Evolutionary conservation across 1,139 yeast genomes (phyloP).

Genomic region (Hanseniaspora uvarum): DNA sequence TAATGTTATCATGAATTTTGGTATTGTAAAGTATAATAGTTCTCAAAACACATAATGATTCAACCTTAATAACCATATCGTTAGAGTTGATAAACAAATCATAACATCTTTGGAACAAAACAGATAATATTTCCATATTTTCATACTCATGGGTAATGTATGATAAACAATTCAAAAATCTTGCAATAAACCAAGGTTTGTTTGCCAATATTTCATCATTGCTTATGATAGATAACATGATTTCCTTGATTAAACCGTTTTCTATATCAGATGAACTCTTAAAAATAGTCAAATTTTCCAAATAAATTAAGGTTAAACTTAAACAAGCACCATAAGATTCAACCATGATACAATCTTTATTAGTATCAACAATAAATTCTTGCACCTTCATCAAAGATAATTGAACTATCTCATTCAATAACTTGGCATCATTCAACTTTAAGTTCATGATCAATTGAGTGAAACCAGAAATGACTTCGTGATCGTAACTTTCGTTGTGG

Average conservation of each 20-base stretch:
- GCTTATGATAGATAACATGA: slow-evolving; percentile 51
- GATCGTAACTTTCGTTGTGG: slow-evolving; percentile 14
- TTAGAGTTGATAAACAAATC: slow-evolving; percentile 28
- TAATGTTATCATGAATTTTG: slow-evolving; percentile 58
- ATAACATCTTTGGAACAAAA: slow-evolving; percentile 51
- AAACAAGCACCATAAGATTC: slow-evolving; percentile 12
- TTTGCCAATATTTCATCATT: slow-evolving; percentile 42
- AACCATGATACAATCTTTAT: not conserved
- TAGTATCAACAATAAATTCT: not conserved
- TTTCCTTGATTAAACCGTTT: slow-evolving; percentile 45
- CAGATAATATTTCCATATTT: slow-evolving; percentile 44
- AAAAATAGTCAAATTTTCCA: slow-evolving; percentile 1
- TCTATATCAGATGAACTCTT: not conserved
- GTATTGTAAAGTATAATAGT: slow-evolving; percentile 54
- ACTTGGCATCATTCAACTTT: not conserved
- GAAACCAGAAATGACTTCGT: slow-evolving; percentile 13
- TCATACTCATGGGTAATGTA: slow-evolving; percentile 48
- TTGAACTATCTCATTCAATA: slow-evolving; percentile 1
- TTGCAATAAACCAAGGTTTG: slow-evolving; percentile 61
- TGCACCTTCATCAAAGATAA: slow-evolving; percentile 2
- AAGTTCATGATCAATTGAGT: slow-evolving; percentile 9
- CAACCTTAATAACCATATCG: slow-evolving; percentile 67
- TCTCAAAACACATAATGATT: slow-evolving; percentile 81
- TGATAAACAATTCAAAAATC: slow-evolving; percentile 70
- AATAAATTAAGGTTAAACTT: not conserved